These are phyloP conservation scores for Mikania micrantha DNA, from an alignment of 129 eudicot species.

Conservation along the genomic window DNA sequence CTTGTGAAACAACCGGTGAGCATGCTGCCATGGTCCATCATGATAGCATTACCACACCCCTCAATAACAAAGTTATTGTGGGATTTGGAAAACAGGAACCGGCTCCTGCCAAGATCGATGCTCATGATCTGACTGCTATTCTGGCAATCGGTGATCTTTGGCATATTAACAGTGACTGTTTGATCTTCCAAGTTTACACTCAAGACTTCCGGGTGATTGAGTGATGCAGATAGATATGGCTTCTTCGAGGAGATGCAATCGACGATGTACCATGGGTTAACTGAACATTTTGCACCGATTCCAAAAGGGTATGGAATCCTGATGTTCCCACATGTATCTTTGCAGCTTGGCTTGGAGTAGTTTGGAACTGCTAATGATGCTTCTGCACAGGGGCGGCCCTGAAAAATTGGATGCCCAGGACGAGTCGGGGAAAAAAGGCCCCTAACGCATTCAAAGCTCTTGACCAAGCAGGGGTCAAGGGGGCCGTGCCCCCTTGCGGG, in stretches of 20 bases:
- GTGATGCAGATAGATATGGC: background rate
- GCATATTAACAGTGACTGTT: background rate
- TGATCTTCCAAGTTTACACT: background rate
- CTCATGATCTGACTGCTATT: background rate
- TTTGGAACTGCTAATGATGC: background rate
- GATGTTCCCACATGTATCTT: background rate
- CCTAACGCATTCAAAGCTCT: too few relatives aligned
- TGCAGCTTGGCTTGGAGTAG: background rate
- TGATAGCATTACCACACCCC: background rate
- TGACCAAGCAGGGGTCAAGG: too few relatives aligned
- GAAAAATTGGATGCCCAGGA: too few relatives aligned
- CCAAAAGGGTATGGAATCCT: background rate
- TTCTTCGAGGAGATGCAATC: background rate
- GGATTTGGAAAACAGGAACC: background rate
- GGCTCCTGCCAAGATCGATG: background rate
- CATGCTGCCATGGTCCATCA: background rate
- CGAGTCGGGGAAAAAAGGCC: too few relatives aligned
- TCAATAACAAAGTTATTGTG: background rate
- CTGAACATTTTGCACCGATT: too few relatives aligned
- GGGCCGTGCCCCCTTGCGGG: too few relatives aligned
- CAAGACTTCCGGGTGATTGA: background rate
- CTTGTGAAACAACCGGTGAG: background rate
- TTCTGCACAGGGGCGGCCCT: too few relatives aligned
- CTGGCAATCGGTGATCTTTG: background rate
- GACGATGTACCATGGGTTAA: too few relatives aligned